Conservation (phyloP, 352 stramenopile genomes). For the Phytopythium aichiense region DNA sequence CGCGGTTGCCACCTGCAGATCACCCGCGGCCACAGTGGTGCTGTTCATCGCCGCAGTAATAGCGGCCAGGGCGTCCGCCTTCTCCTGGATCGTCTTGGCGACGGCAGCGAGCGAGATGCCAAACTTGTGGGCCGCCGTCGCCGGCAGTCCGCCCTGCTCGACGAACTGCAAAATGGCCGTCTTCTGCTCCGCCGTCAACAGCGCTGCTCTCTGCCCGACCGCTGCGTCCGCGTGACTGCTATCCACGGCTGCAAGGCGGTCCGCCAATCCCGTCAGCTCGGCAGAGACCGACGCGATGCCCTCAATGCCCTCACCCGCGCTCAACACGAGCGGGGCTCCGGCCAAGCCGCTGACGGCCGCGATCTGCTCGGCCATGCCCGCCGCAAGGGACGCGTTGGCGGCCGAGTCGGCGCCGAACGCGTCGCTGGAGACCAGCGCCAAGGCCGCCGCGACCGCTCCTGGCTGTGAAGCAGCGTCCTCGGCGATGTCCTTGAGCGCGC, state of each 20-base stretch:
- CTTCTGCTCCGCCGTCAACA: slow-evolving; percentile 50
- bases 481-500: not conserved
- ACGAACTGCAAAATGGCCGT: slow-evolving; percentile 50
- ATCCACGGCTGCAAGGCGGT: not conserved
- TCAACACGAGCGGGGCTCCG: not conserved
- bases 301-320: not conserved
- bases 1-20: not conserved
- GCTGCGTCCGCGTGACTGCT: slow-evolving; percentile 3
- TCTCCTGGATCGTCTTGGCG: slow-evolving; percentile 60
- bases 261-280: not conserved
- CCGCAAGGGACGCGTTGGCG: not conserved
- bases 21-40: not conserved
- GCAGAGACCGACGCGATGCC: not conserved
- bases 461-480: slow-evolving; percentile 17
- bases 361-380: not conserved
- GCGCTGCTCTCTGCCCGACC: slow-evolving; percentile 7
- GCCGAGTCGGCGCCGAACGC: not conserved
- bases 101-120: slow-evolving; percentile 49
- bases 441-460: slow-evolving; percentile 7
- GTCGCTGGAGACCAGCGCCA: slow-evolving; percentile 1
- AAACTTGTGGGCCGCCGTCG: slow-evolving; percentile 47
- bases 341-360: not conserved
- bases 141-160: slow-evolving; percentile 41
- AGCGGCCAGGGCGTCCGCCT: slow-evolving; percentile 25
- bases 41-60: slow-evolving; percentile 3